These are phyloP conservation scores for Ceratobasidium sp. DNA, from an alignment of 1,284 basidiomycete species.

Conservation along the genomic window DNA sequence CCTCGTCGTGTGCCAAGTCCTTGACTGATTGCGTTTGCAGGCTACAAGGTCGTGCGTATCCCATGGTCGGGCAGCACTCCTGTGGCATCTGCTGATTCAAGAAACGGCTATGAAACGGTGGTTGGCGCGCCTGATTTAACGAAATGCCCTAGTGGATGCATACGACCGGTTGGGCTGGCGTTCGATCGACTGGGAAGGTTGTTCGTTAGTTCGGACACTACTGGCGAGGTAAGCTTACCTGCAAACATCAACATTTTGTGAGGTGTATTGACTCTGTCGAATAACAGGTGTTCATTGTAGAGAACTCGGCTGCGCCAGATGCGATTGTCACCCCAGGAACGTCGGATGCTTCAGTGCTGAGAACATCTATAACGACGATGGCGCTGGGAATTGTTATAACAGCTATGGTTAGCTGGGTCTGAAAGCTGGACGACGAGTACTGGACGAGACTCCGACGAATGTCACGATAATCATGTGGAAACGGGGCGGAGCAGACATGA, in stretches of 20 bases:
- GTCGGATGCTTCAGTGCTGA: neutral
- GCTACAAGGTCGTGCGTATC: slow-evolving; percentile 19
- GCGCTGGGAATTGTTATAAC: neutral
- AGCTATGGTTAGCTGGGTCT: slow-evolving; percentile 3
- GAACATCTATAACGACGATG: neutral
- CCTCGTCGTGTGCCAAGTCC: neutral
- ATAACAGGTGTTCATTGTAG: slow-evolving; percentile 21
- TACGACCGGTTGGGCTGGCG: slow-evolving; percentile 35
- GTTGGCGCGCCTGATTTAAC: slow-evolving; percentile 12
- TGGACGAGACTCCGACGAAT: too few species aligned
- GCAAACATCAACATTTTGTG: too few species aligned
- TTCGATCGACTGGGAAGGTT: slow-evolving; percentile 40
- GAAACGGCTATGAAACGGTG: slow-evolving; percentile 9
- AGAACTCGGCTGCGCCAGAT: slow-evolving; percentile 20
- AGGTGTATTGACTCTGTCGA: neutral
- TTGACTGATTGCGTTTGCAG: neutral
- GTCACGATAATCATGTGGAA: too few species aligned
- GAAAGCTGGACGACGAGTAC: neutral
- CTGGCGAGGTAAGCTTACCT: slow-evolving; percentile 21
- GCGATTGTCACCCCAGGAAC: neutral
- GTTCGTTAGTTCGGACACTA: slow-evolving; percentile 39
- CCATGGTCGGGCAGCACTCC: neutral
- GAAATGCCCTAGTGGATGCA: slow-evolving; percentile 27
- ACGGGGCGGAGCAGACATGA: too few species aligned
- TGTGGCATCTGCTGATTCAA: neutral